Evolutionary conservation across 805 yeast species (phyloP).

Genomic region (Saccharomycopsis javanensis): DNA sequence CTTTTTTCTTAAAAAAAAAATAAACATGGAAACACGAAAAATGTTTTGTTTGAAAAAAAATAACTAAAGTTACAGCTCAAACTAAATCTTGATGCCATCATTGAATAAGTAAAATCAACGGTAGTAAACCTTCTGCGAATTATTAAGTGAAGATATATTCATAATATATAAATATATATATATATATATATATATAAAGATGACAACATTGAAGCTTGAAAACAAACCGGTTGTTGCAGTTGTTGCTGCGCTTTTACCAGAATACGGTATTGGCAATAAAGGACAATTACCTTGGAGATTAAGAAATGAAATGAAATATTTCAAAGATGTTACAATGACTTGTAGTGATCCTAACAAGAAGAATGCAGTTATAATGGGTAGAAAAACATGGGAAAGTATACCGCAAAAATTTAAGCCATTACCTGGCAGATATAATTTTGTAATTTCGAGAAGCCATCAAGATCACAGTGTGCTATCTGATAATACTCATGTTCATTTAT

Average conservation of each 20-base stretch:
- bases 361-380: conserved; percentile 91
- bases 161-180: too few species aligned
- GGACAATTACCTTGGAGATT: conserved; percentile 87
- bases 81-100: too few species aligned
- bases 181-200: too few species aligned
- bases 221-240: conserved; percentile 45
- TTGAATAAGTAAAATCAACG: too few species aligned
- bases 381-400: conserved; percentile 92
- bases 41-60: too few species aligned
- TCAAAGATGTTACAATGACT: conserved; percentile 60
- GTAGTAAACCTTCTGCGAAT: too few species aligned
- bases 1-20: too few species aligned
- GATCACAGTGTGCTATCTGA: conserved; percentile 19
- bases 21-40: too few species aligned
- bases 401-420: conserved; percentile 80
- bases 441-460: conserved; percentile 46
- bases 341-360: conserved; percentile 21
- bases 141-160: too few species aligned
- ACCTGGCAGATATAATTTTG: conserved; percentile 62
- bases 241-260: conserved; percentile 80
- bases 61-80: too few species aligned
- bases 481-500: conserved; percentile 25
- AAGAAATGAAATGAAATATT: conserved; percentile 75
- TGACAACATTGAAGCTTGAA: not conserved
- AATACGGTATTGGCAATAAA: conserved; percentile 72